phyloP scores from a whole-genome alignment of 2,329 filamentous ascomycete species.

The Talaromyces funiculosus region DNA sequence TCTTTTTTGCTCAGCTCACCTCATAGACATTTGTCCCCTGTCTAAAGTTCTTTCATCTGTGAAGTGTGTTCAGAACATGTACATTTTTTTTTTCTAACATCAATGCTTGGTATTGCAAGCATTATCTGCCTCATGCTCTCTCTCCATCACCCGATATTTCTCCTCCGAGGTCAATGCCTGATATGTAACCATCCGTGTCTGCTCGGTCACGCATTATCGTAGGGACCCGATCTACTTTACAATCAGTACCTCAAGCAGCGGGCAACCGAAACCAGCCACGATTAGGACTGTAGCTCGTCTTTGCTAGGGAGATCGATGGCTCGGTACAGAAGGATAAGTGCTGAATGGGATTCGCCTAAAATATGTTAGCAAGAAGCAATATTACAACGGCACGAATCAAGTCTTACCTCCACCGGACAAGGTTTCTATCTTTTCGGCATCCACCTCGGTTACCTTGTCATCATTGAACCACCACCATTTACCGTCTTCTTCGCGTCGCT shows the following conservation, averaged over 20 bases:
- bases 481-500: slow-evolving; percentile 74
- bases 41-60: not conserved
- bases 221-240: not conserved
- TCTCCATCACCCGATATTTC: not conserved
- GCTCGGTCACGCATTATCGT: not conserved
- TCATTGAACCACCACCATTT: slow-evolving; percentile 99
- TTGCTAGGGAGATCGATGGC: slow-evolving; percentile 45
- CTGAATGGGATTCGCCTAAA: slow-evolving; percentile 47
- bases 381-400: slow-evolving; percentile 10
- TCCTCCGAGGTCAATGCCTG: not conserved
- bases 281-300: slow-evolving; percentile 26
- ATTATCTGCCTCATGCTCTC: not conserved
- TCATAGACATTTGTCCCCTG: no score
- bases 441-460: slow-evolving; percentile 90
- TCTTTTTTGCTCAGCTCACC: no score
- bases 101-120: not conserved
- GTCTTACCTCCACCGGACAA: slow-evolving; percentile 75
- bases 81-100: not conserved
- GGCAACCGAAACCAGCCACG: not conserved
- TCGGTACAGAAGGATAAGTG: slow-evolving; percentile 47
- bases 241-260: not conserved
- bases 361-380: slow-evolving; percentile 16
- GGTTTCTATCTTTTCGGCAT: slow-evolving; percentile 82
- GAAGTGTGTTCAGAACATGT: not conserved
- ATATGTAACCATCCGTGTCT: not conserved